phyloP scores from a whole-genome alignment of 2,329 filamentous ascomycete genomes.

The Neodidymelliopsis sp. region DNA sequence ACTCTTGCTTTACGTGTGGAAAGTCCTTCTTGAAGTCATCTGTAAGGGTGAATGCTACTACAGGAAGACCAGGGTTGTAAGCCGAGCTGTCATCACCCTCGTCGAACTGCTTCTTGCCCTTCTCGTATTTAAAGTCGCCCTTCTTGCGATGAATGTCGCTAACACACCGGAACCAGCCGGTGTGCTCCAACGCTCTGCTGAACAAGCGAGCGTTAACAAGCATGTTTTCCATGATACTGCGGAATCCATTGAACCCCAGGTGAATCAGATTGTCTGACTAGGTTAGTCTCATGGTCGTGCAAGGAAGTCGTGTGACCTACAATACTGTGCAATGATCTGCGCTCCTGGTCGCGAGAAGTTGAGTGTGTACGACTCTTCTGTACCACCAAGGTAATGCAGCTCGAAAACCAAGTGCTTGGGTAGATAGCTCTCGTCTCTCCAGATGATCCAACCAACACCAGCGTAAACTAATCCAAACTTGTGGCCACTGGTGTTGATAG shows the following conservation, averaged over 20 bases:
- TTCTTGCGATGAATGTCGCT: conserved; percentile 71
- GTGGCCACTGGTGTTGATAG: conserved; percentile 71
- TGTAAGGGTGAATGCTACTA: conserved; percentile 71
- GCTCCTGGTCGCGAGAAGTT: conserved; percentile 76
- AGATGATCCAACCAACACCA: conserved; percentile 69
- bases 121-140: conserved; percentile 53
- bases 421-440: conserved; percentile 67
- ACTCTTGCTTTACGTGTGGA: conserved; percentile 70
- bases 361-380: conserved; percentile 73
- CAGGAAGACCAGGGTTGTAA: conserved; percentile 71
- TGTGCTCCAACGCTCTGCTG: conserved; percentile 69
- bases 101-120: conserved; percentile 53
- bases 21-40: conserved; percentile 66
- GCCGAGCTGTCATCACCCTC: conserved; percentile 61
- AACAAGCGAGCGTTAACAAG: conserved; percentile 70
- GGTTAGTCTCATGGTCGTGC: not conserved
- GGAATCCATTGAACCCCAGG: conserved; percentile 71
- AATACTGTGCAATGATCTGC: conserved; percentile 76
- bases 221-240: conserved; percentile 68
- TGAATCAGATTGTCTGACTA: conserved; percentile 69
- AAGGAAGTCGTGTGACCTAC: conserved; percentile 49
- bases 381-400: conserved; percentile 75
- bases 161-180: conserved; percentile 67
- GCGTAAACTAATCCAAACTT: conserved; percentile 71
- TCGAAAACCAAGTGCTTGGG: conserved; percentile 75